Evolutionary conservation across 2,329 filamentous ascomycete species (phyloP), one percentile per base, ranked within the genome.

Genomic region (Cladophialophora exuberans): DNA sequence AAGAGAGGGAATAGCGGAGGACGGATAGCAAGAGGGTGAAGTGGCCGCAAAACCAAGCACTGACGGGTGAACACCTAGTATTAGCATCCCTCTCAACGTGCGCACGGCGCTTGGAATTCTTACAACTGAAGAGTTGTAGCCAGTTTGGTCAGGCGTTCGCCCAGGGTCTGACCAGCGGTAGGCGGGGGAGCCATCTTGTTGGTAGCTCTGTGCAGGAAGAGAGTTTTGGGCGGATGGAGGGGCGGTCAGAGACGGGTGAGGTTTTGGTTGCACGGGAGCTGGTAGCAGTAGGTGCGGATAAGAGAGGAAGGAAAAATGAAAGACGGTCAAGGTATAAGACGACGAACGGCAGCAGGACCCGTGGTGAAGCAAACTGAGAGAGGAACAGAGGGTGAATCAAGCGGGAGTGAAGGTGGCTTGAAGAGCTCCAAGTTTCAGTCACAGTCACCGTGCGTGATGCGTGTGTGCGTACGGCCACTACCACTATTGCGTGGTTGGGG

Each of bases 81-180:
- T 49, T 49, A 49, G 46, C 46, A 49, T 1, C 6, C 7, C 11
- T 6, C 20, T 22, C 18, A 33, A n/a, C 22, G 18, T 15, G 23
- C 47, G 17, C 11, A 30, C 2, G 20, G 7, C 31, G 15, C 33
- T 44, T n/a, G 31, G 20, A 17, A 62, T 56, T 30, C 42, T 52
- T 30, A 61, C 41, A 72, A 99, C 79, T 97, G 94, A 65, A 97
- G 80, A 41, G 92, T 97, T 74, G 96, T 86, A 64, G 87, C 91
- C 65, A 97, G 81, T 65, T 83, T 80, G 67, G 90, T 75, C 57
- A 96, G 77, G 69, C 91, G 83, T 78, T 94, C 85, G 69, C 78
- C 76, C 67, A 94, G 79, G 71, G 90, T 86, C 73, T 88, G 73
- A 65, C 77, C 81, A 55, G 87, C 77, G 56, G 86, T 77, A 62